Evolutionary conservation across 371 early-diverging fungal genomes (phyloP), one percentile per base, ranked within the genome.

Genomic region (Synchytrium microbalum): DNA sequence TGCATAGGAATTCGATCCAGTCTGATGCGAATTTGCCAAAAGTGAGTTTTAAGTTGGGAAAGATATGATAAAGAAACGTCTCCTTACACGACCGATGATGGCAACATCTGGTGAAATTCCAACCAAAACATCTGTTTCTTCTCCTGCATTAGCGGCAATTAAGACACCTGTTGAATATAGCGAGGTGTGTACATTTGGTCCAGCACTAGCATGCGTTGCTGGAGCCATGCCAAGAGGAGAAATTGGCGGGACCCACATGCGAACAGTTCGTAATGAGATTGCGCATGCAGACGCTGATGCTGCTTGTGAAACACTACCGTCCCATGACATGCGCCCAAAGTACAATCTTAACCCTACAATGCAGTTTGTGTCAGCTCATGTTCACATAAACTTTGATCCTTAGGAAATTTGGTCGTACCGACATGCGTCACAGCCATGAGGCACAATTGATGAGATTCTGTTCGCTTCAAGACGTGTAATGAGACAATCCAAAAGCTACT

Each of bases 211-310:
- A 19, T 10, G 32, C 56, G 32, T 31, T 32, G 54, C 19, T 24
- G 28, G 23, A 26, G 29, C 30, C 19, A 3, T 31, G 27, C 67
- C 67, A 30, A 56, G n/a, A 29, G 30, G 19, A 16, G 52, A 16
- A 32, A 55, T 52, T 32, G 87, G 86, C 24, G 92, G 88, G 25
- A 56, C 56, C 29, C 26, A 29, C 33, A 87, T 63, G 19, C 90
- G 84, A 23, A 91, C 86, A 58, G 87, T 87, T 8, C 85, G 74
- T 0, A 92, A 69, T 57, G 86, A 84, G 14, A 92, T 76, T 14
- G 77, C 74, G 58, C 51, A 67, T 79, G 2, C 84, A 86, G 51
- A 59, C 60, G 8, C 62, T 31, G 26, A 53, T 64, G 13, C 31
- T 29, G n/a, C 61, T 61, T 58, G 63, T 60, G 51, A 59, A 13